Evolutionary conservation across 495 filamentous ascomycete species (phyloP), one percentile per base, ranked within the genome.

Genomic region (Symbiotaphrina buchneri): DNA sequence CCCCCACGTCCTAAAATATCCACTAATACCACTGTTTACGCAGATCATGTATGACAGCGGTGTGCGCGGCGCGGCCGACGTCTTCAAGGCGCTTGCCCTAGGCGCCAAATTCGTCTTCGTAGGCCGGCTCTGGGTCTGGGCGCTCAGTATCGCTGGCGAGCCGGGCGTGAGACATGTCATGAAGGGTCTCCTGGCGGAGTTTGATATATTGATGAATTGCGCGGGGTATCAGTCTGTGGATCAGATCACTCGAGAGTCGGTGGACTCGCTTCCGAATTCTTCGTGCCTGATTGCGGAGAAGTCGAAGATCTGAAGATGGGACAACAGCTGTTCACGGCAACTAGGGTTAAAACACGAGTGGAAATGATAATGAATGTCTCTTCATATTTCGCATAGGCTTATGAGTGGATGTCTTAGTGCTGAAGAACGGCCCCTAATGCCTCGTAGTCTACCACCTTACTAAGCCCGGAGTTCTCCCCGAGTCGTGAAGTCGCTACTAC

Each of bases 171-270:
- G 65, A 0, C 68, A 75, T 52, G 66, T 74, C 1, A 55, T 74
- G 56, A 73, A 69, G 54, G 54, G 55, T 4, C 45, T 75, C 26
- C 37, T 78, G 28, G 68, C 68, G 0, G 71, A 76, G 31, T 63
- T 77, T 19, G 71, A 77, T 49, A 68, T 73, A 21, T 32, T 71
- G 31, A 65, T 75, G 62, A 63, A 58, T 23, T 58, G 66, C n/a
- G 66, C 56, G n/a, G 70, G 71, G 10, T 68, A 64, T 39, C 55
- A 60, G 18, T 47, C 47, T 14, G 42, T 73, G 8, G 43, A 47
- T n/a, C 56, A 70, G 29, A 64, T 72, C 30, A 52, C 61, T 30
- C 35, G 48, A n/a, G n/a, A n/a, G n/a, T 25, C 44, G 26, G 47
- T 37, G 13, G 47, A 51, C 11, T 47, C 43, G 3, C 20, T 47